Conservation (phyloP, 495 filamentous ascomycete species). For the Ascodesmis nigricans region DNA sequence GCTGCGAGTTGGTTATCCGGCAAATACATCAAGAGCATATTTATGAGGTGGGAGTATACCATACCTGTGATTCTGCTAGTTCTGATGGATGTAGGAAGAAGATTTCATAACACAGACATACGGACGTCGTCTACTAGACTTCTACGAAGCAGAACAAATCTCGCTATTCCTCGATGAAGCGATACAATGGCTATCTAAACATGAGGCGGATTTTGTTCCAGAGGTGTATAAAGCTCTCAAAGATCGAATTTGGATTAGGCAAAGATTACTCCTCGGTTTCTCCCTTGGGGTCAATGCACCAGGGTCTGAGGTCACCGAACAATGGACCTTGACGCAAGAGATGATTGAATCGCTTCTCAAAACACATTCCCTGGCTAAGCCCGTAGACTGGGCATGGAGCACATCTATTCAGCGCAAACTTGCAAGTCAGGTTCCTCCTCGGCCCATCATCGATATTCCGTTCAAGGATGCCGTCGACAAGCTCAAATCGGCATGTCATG, state of each 20-base stretch:
- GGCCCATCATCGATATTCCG: conserved; percentile 60
- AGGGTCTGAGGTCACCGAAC: too few relatives aligned
- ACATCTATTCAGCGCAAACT: conserved; percentile 71
- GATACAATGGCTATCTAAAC: conserved; percentile 29
- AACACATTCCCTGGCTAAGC: conserved; percentile 37
- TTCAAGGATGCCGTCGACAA: conserved; percentile 48
- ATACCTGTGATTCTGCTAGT: conserved; percentile 9
- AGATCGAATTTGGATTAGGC: conserved; percentile 40
- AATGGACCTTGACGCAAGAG: too few relatives aligned
- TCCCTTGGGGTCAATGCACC: too few relatives aligned
- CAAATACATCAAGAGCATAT: conserved; percentile 56
- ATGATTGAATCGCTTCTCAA: conserved; percentile 30
- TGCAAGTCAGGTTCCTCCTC: conserved; percentile 78
- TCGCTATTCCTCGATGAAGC: conserved; percentile 38
- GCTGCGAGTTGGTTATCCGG: conserved; percentile 56
- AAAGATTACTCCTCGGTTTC: conserved; percentile 35
- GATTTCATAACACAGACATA: conserved; percentile 87
- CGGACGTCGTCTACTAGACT: conserved; percentile 48
- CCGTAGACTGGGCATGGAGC: conserved; percentile 61
- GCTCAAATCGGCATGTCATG: conserved; percentile 46
- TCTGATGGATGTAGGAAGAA: conserved; percentile 49
- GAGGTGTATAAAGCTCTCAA: conserved; percentile 37
- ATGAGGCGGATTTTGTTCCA: conserved; percentile 26
- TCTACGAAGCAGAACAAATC: conserved; percentile 35
- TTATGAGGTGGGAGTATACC: too few relatives aligned